Conservation (phyloP, 306 rosid species). For the Trifolium dubium region DNA sequence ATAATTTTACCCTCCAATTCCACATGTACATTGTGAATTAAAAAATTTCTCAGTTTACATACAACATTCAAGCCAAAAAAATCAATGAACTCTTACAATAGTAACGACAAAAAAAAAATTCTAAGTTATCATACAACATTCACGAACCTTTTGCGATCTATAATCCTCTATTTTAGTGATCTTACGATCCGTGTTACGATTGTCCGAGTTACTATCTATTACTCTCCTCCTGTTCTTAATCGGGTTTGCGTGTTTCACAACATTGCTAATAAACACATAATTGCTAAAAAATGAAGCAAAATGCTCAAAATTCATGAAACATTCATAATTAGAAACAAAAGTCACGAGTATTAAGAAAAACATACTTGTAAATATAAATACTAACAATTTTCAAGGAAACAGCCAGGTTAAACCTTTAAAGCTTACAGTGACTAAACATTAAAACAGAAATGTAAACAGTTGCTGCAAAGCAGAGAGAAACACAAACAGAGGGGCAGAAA, state of each 20-base stretch:
- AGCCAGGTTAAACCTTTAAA: background rate
- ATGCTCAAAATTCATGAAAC: background rate
- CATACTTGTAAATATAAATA: background rate
- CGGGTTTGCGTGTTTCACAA: no score
- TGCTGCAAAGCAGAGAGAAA: background rate
- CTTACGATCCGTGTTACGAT: no score
- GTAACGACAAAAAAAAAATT: no score
- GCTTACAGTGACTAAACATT: background rate
- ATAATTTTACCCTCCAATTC: background rate
- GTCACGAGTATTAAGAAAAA: background rate
- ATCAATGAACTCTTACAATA: no score
- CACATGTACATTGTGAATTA: background rate
- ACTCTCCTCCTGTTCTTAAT: no score
- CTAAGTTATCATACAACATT: no score
- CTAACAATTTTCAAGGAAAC: background rate
- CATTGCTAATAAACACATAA: no score
- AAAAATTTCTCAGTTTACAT: slow-evolving; percentile 4
- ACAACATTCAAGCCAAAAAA: background rate
- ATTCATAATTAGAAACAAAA: background rate
- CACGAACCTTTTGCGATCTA: no score
- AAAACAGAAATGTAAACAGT: background rate
- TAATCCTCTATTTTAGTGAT: no score
- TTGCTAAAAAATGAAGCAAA: background rate
- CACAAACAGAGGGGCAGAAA: background rate
- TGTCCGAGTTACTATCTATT: no score